A percentile compares a stretch with the other conserved stretches of the same genome.
These are phyloP conservation scores for Leptomonas pyrrhocoris DNA, from an alignment of 208 protist genomes.

Conservation along the genomic window DNA sequence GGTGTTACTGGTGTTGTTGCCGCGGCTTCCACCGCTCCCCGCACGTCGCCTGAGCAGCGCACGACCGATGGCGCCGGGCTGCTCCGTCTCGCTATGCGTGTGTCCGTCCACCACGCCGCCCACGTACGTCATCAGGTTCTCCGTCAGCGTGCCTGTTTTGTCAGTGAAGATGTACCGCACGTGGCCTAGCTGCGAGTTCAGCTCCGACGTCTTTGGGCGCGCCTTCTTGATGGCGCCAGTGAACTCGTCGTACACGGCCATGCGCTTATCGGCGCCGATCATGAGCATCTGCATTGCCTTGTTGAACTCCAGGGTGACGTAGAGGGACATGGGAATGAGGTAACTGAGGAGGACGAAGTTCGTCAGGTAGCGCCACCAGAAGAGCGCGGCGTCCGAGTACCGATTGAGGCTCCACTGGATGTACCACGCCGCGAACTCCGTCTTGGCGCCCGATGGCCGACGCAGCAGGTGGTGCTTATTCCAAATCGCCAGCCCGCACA, in stretches of 20 bases:
- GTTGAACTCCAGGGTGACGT: conserved; percentile 89
- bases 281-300: conserved; percentile 86
- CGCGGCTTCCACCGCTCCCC: background rate
- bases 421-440: conserved; percentile 60
- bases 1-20: background rate
- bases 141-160: conserved; percentile 92
- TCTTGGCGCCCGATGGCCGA: conserved; percentile 28
- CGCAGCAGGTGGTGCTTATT: conserved; percentile 42
- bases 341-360: conserved; percentile 87
- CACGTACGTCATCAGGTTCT: conserved; percentile 91
- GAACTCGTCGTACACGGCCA: conserved; percentile 77
- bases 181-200: conserved; percentile 86
- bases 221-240: conserved; percentile 51
- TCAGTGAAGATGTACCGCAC: conserved; percentile 92
- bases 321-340: conserved; percentile 89
- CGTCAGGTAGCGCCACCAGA: conserved; percentile 79
- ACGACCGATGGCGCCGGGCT: conserved; percentile 66
- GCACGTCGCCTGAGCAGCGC: conserved; percentile 33
- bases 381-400: conserved; percentile 44
- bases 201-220: conserved; percentile 80
- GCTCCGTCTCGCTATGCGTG: conserved; percentile 56
- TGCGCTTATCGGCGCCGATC: conserved; percentile 72
- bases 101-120: conserved; percentile 50
- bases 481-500: conserved; percentile 56
- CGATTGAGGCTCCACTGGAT: conserved; percentile 63